Percentiles rank a stretch among this genome's conserved stretches.
phyloP scores from a whole-genome alignment of 352 stramenopile species.

The Peronospora destructor region DNA sequence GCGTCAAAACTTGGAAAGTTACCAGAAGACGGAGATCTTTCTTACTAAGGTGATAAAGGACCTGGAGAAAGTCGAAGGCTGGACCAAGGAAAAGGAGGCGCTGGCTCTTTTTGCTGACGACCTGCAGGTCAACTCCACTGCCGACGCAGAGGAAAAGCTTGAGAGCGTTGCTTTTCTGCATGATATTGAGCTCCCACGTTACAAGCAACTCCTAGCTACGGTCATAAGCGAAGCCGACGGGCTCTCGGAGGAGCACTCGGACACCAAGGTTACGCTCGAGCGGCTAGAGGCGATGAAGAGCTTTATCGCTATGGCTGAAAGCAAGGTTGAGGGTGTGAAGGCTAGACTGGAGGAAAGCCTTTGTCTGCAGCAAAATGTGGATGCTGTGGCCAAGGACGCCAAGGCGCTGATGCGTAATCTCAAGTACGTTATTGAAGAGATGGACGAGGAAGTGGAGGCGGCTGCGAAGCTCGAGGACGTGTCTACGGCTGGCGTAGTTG shows the following conservation, averaged over 20 bases:
- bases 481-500: slow-evolving; percentile 57
- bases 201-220: slow-evolving; percentile 67
- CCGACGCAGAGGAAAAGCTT: slow-evolving; percentile 71
- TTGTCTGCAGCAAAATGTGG: slow-evolving; percentile 56
- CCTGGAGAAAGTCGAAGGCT: slow-evolving; percentile 74
- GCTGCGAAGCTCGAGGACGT: slow-evolving; percentile 66
- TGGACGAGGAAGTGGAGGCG: slow-evolving; percentile 83
- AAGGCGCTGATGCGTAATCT: slow-evolving; percentile 82
- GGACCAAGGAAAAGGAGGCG: slow-evolving; percentile 76
- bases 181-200: slow-evolving; percentile 75
- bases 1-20: slow-evolving; percentile 65
- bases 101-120: slow-evolving; percentile 61
- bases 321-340: slow-evolving; percentile 61
- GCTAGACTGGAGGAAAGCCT: slow-evolving; percentile 46
- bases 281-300: slow-evolving; percentile 67
- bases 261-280: slow-evolving; percentile 57
- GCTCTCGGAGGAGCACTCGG: slow-evolving; percentile 62
- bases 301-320: slow-evolving; percentile 73
- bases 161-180: slow-evolving; percentile 79
- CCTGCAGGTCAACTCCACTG: slow-evolving; percentile 45
- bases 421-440: slow-evolving; percentile 84
- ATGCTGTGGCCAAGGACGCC: slow-evolving; percentile 82
- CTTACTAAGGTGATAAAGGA: slow-evolving; percentile 82
- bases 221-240: slow-evolving; percentile 61
- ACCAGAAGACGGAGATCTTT: slow-evolving; percentile 80